phyloP scores from a whole-genome alignment of 495 filamentous ascomycete species.

The Corynascus novoguineensis region DNA sequence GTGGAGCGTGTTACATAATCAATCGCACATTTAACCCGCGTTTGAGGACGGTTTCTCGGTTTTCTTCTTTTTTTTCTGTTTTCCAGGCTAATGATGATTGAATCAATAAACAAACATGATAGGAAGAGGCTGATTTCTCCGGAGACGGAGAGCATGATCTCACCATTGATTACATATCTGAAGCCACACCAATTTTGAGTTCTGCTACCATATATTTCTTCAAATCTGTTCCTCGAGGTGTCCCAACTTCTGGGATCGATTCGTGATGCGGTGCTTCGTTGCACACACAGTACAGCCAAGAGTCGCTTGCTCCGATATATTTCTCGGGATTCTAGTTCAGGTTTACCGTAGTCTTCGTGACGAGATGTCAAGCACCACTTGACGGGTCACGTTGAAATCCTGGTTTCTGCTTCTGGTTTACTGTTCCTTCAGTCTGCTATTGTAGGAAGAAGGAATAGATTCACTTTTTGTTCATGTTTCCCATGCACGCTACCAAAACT shows the following conservation, averaged over 20 bases:
- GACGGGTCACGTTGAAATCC: too few species aligned
- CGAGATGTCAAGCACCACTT: too few species aligned
- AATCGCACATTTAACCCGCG: slow-evolving; percentile 8
- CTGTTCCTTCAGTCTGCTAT: too few species aligned
- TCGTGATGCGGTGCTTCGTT: too few species aligned
- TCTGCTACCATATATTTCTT: neutral
- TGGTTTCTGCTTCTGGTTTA: too few species aligned
- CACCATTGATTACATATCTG: slow-evolving; percentile 46
- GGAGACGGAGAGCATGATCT: slow-evolving; percentile 48
- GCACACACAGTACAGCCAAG: too few species aligned
- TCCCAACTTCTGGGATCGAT: neutral
- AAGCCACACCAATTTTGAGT: slow-evolving; percentile 37
- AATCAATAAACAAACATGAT: slow-evolving; percentile 42
- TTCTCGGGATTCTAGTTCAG: too few species aligned
- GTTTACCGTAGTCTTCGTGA: too few species aligned
- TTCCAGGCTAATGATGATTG: slow-evolving; percentile 54
- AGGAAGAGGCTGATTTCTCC: slow-evolving; percentile 56
- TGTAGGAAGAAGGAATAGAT: too few species aligned
- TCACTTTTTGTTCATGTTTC: too few species aligned
- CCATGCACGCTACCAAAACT: too few species aligned
- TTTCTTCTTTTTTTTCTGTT: slow-evolving; percentile 19
- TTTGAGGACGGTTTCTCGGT: slow-evolving; percentile 4
- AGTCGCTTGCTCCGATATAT: too few species aligned
- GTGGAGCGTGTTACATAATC: slow-evolving; percentile 14
- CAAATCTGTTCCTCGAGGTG: neutral